Conservation (phyloP, 2,329 filamentous ascomycete genomes). For the Sordariomycetes sp. region DNA sequence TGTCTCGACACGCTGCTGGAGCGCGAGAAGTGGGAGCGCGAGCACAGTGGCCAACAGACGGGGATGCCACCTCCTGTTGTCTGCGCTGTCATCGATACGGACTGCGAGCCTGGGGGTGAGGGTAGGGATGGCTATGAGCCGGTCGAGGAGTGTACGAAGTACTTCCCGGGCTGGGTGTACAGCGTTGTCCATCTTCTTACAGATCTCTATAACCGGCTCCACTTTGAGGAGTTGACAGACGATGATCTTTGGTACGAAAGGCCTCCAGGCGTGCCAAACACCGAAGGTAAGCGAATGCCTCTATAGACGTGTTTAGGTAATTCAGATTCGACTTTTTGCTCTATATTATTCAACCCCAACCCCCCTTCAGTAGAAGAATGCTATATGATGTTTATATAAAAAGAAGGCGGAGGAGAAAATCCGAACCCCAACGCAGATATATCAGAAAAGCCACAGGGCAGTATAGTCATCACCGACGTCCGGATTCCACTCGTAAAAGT, state of each 20-base stretch:
- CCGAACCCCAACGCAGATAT: background rate
- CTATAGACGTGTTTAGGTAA: too few relatives aligned
- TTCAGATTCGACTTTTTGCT: too few relatives aligned
- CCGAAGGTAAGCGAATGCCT: too few relatives aligned
- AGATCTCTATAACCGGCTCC: background rate
- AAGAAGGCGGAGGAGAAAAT: background rate
- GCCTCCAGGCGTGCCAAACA: too few relatives aligned
- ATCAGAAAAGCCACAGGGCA: background rate
- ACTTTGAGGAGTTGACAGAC: background rate
- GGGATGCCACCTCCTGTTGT: background rate
- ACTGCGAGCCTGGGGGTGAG: background rate
- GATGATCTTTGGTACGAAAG: too few relatives aligned
- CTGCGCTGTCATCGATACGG: background rate
- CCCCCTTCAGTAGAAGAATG: too few relatives aligned
- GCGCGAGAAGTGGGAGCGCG: background rate
- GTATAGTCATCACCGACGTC: background rate
- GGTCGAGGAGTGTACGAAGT: background rate
- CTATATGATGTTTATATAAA: background rate
- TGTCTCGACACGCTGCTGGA: background rate
- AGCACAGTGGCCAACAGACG: background rate
- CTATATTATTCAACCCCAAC: too few relatives aligned
- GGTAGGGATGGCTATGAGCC: background rate
- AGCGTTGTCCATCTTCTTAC: slow-evolving; percentile 10
- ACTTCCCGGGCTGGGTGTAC: slow-evolving; percentile 1
- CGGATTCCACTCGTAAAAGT: background rate